Percentiles rank a stretch among this genome's conserved stretches.
Conservation (phyloP, 2,329 filamentous ascomycete species). For the Lecanicillium sp. region DNA sequence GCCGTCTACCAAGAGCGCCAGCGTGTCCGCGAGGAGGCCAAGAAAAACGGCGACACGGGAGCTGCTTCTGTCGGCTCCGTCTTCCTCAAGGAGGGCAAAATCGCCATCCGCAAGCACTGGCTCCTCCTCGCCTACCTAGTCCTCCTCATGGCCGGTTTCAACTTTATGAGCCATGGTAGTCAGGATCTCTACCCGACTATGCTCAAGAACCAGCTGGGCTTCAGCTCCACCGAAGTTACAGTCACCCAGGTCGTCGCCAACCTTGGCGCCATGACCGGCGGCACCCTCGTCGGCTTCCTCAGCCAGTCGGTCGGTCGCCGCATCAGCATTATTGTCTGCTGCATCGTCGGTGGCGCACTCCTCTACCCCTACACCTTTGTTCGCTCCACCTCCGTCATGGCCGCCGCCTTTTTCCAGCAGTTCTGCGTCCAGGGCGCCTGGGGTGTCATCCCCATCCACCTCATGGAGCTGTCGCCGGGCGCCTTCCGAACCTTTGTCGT, state of each 20-base stretch:
- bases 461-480: conserved; percentile 70
- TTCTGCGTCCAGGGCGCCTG: conserved; percentile 74
- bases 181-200: conserved; percentile 58
- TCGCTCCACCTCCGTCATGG: conserved; percentile 57
- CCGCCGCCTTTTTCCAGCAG: conserved; percentile 78
- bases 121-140: conserved; percentile 73
- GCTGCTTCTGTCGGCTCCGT: conserved; percentile 41
- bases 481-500: conserved; percentile 70
- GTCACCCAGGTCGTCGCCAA: conserved; percentile 69
- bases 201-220: conserved; percentile 50
- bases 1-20: conserved; percentile 63
- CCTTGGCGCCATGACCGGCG: conserved; percentile 63
- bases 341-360: conserved; percentile 62
- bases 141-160: conserved; percentile 83
- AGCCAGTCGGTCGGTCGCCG: conserved; percentile 65
- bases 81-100: conserved; percentile 70
- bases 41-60: conserved; percentile 15
- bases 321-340: conserved; percentile 61
- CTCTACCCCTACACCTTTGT: conserved; percentile 80
- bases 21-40: conserved; percentile 47
- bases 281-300: conserved; percentile 59
- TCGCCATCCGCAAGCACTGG: conserved; percentile 77
- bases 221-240: conserved; percentile 51
- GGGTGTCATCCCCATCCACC: conserved; percentile 70
- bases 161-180: conserved; percentile 81